Evolutionary conservation across 805 yeast genomes (phyloP).

Genomic region (Hyphopichia homilentoma): DNA sequence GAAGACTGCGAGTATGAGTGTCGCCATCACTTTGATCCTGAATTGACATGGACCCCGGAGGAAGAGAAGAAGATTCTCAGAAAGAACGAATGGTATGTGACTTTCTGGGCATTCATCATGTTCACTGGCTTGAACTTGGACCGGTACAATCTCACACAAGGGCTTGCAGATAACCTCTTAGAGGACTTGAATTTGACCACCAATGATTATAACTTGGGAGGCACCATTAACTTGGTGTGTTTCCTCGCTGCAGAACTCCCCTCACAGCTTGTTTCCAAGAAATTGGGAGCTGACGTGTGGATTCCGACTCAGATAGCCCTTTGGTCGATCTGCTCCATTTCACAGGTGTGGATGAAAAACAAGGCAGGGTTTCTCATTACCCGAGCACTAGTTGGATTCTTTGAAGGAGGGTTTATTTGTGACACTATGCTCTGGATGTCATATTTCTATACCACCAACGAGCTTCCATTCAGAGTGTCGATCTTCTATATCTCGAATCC

Average conservation of each 20-base stretch:
- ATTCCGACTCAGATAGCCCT: constrained; percentile 40
- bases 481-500: constrained; percentile 23
- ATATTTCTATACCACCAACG: constrained; percentile 58
- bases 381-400: constrained; percentile 23
- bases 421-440: constrained; percentile 61
- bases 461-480: constrained; percentile 55
- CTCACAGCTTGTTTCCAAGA: constrained; percentile 58
- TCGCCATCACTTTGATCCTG: constrained; percentile 30
- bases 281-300: constrained; percentile 59
- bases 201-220: constrained; percentile 38
- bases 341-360: constrained; percentile 19
- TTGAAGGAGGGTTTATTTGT: constrained; percentile 39
- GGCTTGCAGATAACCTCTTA: constrained; percentile 19
- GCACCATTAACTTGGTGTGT: constrained; percentile 37
- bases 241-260: constrained; percentile 48
- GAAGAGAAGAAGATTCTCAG: constrained; percentile 24
- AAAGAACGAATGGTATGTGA: constrained; percentile 18
- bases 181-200: constrained; percentile 32
- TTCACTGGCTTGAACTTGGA: constrained; percentile 21
- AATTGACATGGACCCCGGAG: constrained; percentile 27
- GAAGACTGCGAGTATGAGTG: constrained; percentile 32
- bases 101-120: constrained; percentile 18
- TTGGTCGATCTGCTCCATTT: constrained; percentile 25
- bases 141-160: constrained; percentile 20
- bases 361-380: constrained; percentile 20